Evolutionary conservation across 2,329 filamentous ascomycete species (phyloP).

Genomic region (Mycosphaerella sp.): DNA sequence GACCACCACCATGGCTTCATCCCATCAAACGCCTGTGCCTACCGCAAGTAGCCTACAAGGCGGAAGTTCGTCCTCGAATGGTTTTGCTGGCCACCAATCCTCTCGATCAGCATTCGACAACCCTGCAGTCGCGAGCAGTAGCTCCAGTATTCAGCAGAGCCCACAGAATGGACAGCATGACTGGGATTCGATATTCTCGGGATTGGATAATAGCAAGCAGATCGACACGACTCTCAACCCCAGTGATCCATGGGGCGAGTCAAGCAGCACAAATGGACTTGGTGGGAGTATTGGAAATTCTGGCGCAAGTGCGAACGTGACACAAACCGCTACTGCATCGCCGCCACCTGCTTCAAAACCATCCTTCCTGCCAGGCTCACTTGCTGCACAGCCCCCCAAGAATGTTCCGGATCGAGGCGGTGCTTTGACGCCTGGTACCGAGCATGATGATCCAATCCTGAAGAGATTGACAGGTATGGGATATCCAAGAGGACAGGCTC

Average conservation of each 20-base stretch:
- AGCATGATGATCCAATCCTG: conserved; percentile 85
- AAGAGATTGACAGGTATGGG: conserved; percentile 89
- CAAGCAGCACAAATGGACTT: conserved; percentile 8
- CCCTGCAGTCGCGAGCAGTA: conserved; percentile 8
- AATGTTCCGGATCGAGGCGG: conserved; percentile 45
- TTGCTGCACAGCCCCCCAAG: conserved; percentile 1
- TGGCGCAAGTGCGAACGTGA: conserved; percentile 4
- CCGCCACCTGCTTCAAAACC: conserved; percentile 10
- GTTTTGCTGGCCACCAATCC: conserved; percentile 27
- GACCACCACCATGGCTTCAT: conserved; percentile 42
- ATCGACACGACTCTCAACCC: conserved; percentile 26
- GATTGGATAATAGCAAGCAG: conserved; percentile 53
- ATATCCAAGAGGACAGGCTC: conserved; percentile 65
- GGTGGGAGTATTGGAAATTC: no score
- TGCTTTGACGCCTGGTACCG: conserved; percentile 65
- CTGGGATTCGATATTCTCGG: conserved; percentile 92
- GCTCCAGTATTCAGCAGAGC: conserved; percentile 32
- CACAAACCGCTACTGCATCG: conserved; percentile 19
- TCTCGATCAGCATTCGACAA: conserved; percentile 8
- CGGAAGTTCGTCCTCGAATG: conserved; percentile 20
- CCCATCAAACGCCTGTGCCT: conserved; percentile 35
- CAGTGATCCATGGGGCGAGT: conserved; percentile 28
- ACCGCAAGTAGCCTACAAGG: conserved; percentile 22
- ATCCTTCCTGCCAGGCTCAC: conserved; percentile 9
- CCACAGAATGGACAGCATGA: conserved; percentile 56